Percentiles rank a stretch among this genome's conserved stretches.
phyloP scores from a whole-genome alignment of 2,329 filamentous ascomycete genomes.

The Diatrype stigma region DNA sequence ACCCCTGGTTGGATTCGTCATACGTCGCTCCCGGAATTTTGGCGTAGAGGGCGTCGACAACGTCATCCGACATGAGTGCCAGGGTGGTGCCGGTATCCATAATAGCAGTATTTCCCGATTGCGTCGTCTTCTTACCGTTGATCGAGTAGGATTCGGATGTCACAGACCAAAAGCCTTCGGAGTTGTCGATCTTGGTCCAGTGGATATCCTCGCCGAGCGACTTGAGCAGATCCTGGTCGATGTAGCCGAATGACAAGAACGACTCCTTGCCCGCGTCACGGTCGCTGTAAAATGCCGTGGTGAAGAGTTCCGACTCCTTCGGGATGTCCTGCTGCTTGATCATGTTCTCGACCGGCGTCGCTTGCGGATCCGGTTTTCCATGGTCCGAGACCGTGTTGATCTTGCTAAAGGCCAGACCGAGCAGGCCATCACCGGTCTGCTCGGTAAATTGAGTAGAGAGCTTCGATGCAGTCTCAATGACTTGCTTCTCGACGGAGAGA shows the following conservation, averaged over 20 bases:
- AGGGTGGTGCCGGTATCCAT: constrained; percentile 70
- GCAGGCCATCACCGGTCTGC: constrained; percentile 57
- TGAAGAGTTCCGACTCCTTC: constrained; percentile 54
- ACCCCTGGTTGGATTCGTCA: constrained; percentile 56
- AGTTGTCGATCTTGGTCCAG: constrained; percentile 60
- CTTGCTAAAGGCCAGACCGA: constrained; percentile 60
- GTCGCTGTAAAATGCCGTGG: constrained; percentile 56
- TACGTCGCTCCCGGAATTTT: constrained; percentile 59
- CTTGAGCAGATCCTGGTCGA: constrained; percentile 59
- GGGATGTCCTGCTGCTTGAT: constrained; percentile 46
- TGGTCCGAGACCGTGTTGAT: constrained; percentile 56
- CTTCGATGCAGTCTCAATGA: constrained; percentile 58
- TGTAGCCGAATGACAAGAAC: constrained; percentile 72
- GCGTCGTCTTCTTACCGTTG: constrained; percentile 48
- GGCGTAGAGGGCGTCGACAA: constrained; percentile 59
- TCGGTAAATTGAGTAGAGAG: constrained; percentile 55
- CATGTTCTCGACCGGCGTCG: constrained; percentile 67
- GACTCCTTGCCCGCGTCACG: constrained; percentile 46
- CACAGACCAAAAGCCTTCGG: constrained; percentile 66
- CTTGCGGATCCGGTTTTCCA: constrained; percentile 43
- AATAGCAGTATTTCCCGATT: constrained; percentile 60
- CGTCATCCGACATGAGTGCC: constrained; percentile 57
- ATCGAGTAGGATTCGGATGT: constrained; percentile 52
- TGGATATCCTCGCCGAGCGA: constrained; percentile 49
- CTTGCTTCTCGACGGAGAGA: constrained; percentile 56